These are phyloP conservation scores for Magnaporthiopsis rhizophila DNA, from an alignment of 2,329 filamentous ascomycete species.

Conservation along the genomic window DNA sequence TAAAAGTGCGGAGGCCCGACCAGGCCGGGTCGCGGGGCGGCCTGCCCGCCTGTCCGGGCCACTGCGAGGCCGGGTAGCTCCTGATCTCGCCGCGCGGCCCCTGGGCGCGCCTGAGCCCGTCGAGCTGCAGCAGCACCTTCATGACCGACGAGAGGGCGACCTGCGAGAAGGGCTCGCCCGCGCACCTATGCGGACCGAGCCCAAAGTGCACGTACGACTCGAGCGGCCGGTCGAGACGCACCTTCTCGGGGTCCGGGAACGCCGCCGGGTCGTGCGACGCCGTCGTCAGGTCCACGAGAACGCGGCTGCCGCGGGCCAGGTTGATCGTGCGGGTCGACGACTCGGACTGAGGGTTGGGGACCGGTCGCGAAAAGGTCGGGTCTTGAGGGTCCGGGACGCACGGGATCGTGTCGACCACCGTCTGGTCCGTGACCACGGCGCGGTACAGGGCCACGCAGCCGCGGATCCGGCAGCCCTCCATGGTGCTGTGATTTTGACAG, in stretches of 20 bases:
- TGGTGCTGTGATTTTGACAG: constrained; percentile 30
- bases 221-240: constrained; percentile 41
- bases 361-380: constrained; percentile 12
- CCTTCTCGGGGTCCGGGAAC: constrained; percentile 41
- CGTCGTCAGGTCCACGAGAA: constrained; percentile 42
- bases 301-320: constrained; percentile 19
- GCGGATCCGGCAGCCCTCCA: constrained; percentile 47
- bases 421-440: constrained; percentile 27
- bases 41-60: constrained; percentile 16
- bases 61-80: constrained; percentile 13
- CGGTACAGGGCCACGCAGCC: constrained; percentile 43
- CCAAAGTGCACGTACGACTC: constrained; percentile 45
- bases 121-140: constrained; percentile 17
- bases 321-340: constrained; percentile 16
- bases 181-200: constrained; percentile 41
- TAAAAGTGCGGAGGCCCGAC: constrained; percentile 16
- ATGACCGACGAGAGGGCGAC: constrained; percentile 16
- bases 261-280: constrained; percentile 37
- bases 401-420: constrained; percentile 18
- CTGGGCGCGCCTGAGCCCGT: constrained; percentile 16
- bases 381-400: constrained; percentile 14
- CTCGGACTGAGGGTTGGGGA: constrained; percentile 15
- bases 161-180: constrained; percentile 37
- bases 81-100: constrained; percentile 18
- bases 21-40: constrained; percentile 7